These are phyloP conservation scores for Aspergillus piperis DNA, from an alignment of 2,329 filamentous ascomycete genomes.

Conservation along the genomic window DNA sequence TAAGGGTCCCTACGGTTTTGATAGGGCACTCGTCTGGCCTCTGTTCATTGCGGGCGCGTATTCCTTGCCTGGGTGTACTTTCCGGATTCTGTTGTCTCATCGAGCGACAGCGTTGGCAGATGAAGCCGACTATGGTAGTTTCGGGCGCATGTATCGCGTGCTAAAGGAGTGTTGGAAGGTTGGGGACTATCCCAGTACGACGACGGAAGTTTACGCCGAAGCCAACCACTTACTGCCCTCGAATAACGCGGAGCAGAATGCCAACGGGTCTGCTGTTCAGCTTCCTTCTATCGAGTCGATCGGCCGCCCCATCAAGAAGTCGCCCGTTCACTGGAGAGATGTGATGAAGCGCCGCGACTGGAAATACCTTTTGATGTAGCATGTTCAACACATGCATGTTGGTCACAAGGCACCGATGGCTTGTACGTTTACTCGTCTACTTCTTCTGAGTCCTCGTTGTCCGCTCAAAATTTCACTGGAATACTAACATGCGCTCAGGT, in stretches of 20 bases:
- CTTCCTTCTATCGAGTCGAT: conserved; percentile 7
- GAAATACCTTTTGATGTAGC: conserved; percentile 86
- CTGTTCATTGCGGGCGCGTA: conserved; percentile 82
- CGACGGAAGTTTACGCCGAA: background rate
- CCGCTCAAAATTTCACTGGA: no score
- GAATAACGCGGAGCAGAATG: background rate
- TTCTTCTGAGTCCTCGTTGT: no score
- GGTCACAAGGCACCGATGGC: no score
- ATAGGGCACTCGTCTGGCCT: conserved; percentile 88
- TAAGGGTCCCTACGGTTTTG: conserved; percentile 75
- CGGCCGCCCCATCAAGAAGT: conserved; percentile 36
- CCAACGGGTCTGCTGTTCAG: background rate
- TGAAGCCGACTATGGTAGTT: conserved; percentile 74
- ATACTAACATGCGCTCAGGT: background rate
- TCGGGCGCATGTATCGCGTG: conserved; percentile 76
- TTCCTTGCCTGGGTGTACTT: conserved; percentile 69
- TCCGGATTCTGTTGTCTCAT: conserved; percentile 75
- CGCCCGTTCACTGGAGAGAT: conserved; percentile 89
- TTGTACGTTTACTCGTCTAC: no score
- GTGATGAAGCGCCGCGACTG: conserved; percentile 87
- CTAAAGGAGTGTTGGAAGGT: conserved; percentile 77
- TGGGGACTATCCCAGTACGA: conserved; percentile 60
- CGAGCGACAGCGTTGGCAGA: conserved; percentile 74
- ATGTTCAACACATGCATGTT: background rate
- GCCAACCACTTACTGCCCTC: background rate